phyloP scores from a whole-genome alignment of 2,329 filamentous ascomycete genomes.

The Colletotrichum theobromicola region DNA sequence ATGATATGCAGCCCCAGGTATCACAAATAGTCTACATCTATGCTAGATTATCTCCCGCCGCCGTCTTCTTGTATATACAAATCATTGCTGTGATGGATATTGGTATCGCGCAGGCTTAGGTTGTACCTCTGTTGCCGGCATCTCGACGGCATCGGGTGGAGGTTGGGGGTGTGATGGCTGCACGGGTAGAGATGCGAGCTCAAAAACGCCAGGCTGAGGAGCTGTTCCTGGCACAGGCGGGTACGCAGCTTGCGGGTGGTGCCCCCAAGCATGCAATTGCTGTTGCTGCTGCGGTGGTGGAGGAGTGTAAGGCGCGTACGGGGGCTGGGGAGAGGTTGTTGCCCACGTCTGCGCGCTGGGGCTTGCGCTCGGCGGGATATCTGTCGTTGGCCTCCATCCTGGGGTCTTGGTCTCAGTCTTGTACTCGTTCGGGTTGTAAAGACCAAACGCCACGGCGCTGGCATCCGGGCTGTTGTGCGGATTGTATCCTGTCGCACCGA shows the following conservation, averaged over 20 bases:
- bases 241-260: constrained; percentile 8
- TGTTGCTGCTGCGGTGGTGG: background rate
- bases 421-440: background rate
- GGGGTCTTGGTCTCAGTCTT: constrained; percentile 1
- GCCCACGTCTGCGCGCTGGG: constrained; percentile 17
- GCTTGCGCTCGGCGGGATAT: background rate
- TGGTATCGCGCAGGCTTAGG: background rate
- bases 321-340: background rate
- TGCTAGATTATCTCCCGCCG: background rate
- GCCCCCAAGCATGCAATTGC: constrained; percentile 3
- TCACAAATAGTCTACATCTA: background rate
- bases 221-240: background rate
- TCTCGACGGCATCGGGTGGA: constrained; percentile 14
- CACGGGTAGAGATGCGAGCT: constrained; percentile 18
- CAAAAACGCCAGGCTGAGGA: constrained; percentile 14
- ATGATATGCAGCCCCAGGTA: background rate
- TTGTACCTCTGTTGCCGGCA: constrained; percentile 17
- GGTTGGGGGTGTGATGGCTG: background rate
- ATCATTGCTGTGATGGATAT: background rate
- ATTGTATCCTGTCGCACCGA: background rate
- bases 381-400: background rate
- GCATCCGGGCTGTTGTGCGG: background rate
- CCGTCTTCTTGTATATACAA: background rate
- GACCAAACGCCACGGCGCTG: background rate
- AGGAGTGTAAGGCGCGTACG: background rate